phyloP scores from a whole-genome alignment of 1,139 yeast species.

The Yamadazyma diddensiae region DNA sequence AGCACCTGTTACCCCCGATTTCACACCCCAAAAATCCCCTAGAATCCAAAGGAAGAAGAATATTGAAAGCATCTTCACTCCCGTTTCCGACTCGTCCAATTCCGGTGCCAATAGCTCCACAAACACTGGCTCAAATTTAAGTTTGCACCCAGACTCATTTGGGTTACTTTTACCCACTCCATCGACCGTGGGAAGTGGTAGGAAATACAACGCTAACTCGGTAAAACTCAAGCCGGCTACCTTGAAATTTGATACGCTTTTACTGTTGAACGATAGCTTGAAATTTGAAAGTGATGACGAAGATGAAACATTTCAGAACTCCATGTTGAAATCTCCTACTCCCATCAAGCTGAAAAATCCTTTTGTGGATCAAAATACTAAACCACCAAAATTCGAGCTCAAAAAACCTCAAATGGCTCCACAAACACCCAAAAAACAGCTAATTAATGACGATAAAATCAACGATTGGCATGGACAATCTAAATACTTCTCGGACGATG shows the following conservation, averaged over 20 bases:
- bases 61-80: slow-evolving; percentile 17
- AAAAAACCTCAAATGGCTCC: slow-evolving; percentile 10
- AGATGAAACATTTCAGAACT: slow-evolving; percentile 10
- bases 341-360: slow-evolving; percentile 6
- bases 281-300: slow-evolving; percentile 19
- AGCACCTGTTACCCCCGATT: slow-evolving; percentile 31
- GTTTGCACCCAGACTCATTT: slow-evolving; percentile 13
- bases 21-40: slow-evolving; percentile 36
- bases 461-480: slow-evolving; percentile 38
- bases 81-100: slow-evolving; percentile 5
- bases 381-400: not conserved
- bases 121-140: slow-evolving; percentile 1
- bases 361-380: slow-evolving; percentile 4
- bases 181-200: slow-evolving; percentile 40
- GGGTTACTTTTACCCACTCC: slow-evolving; percentile 41
- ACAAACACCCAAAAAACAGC: slow-evolving; percentile 33
- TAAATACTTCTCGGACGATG: slow-evolving; percentile 29
- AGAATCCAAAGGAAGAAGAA: slow-evolving; percentile 14
- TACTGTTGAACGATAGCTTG: slow-evolving; percentile 19
- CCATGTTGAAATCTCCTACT: slow-evolving; percentile 13
- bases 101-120: not conserved
- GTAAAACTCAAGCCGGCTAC: slow-evolving; percentile 9
- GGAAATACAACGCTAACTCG: slow-evolving; percentile 14
- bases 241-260: slow-evolving; percentile 19
- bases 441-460: slow-evolving; percentile 33